Evolutionary conservation across 192 early-diverging fungal species (phyloP).

Genomic region (Backusella liffmaniae): DNA sequence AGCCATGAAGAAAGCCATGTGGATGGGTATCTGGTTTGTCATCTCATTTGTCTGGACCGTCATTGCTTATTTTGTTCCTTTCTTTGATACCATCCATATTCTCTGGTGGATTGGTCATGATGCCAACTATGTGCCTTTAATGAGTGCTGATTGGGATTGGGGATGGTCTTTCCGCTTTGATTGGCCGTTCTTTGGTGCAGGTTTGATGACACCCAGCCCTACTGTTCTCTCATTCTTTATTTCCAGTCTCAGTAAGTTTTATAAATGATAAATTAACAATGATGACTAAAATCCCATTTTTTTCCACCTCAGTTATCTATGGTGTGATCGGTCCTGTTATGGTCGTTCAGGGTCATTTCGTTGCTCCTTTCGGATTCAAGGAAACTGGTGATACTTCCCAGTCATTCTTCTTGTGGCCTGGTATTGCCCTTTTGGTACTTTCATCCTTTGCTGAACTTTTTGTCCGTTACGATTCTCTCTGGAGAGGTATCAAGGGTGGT

Average conservation of each 20-base stretch:
- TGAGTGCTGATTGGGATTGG: slow-evolving; percentile 50
- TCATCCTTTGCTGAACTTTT: slow-evolving; percentile 61
- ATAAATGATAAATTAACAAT: background rate
- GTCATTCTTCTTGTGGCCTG: slow-evolving; percentile 71
- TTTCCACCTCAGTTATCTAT: slow-evolving; percentile 34
- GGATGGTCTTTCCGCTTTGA: slow-evolving; percentile 49
- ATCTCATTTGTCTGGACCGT: slow-evolving; percentile 46
- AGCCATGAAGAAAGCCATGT: slow-evolving; percentile 47
- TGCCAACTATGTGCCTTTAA: slow-evolving; percentile 38
- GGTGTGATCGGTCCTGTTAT: slow-evolving; percentile 63
- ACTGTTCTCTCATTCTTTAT: slow-evolving; percentile 55
- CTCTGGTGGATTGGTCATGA: slow-evolving; percentile 50
- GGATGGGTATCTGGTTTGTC: slow-evolving; percentile 47
- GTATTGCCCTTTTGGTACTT: slow-evolving; percentile 65
- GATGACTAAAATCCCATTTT: background rate
- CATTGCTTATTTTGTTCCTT: slow-evolving; percentile 52
- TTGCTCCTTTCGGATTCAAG: slow-evolving; percentile 28
- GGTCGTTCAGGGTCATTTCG: slow-evolving; percentile 38
- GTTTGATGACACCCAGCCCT: slow-evolving; percentile 56
- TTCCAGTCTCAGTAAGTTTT: slow-evolving; percentile 38
- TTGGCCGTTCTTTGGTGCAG: slow-evolving; percentile 62
- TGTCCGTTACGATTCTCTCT: slow-evolving; percentile 44
- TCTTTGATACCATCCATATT: slow-evolving; percentile 45
- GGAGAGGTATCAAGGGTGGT: slow-evolving; percentile 42
- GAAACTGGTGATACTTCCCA: slow-evolving; percentile 45